Conservation (phyloP, 192 early-diverging fungal genomes). For the Backusella liffmaniae region DNA sequence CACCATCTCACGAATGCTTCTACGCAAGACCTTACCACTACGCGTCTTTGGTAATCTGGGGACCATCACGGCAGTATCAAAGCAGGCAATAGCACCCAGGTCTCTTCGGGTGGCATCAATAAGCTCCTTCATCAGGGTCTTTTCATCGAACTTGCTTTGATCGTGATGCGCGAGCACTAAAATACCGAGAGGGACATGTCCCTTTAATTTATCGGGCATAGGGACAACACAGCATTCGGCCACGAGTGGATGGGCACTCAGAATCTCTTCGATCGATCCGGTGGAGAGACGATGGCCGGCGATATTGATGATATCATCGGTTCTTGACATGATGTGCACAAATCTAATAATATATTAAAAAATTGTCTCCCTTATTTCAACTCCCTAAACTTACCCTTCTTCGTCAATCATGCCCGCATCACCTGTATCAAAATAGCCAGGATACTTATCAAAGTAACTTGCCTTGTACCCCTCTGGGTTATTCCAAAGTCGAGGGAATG, state of each 20-base stretch:
- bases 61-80: slow-evolving; percentile 69
- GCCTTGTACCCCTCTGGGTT: slow-evolving; percentile 70
- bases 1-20: slow-evolving; percentile 71
- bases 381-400: slow-evolving; percentile 50
- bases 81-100: slow-evolving; percentile 82
- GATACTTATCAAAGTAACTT: slow-evolving; percentile 74
- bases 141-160: neutral
- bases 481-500: slow-evolving; percentile 77
- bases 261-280: slow-evolving; percentile 74
- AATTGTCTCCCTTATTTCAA: too few species aligned
- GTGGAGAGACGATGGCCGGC: slow-evolving; percentile 80
- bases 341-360: slow-evolving; percentile 28
- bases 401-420: slow-evolving; percentile 80
- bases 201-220: slow-evolving; percentile 64
- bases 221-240: slow-evolving; percentile 73
- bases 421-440: slow-evolving; percentile 81
- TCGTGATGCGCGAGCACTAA: slow-evolving; percentile 46
- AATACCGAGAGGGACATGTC: slow-evolving; percentile 65
- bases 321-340: slow-evolving; percentile 68
- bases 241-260: slow-evolving; percentile 60
- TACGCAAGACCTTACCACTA: slow-evolving; percentile 80
- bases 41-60: slow-evolving; percentile 81
- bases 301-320: slow-evolving; percentile 83
- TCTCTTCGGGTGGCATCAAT: slow-evolving; percentile 59
- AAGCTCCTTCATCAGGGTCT: slow-evolving; percentile 47